These are phyloP conservation scores for Apophysomyces ossiformis DNA, from an alignment of 371 early-diverging fungal genomes.

Conservation along the genomic window DNA sequence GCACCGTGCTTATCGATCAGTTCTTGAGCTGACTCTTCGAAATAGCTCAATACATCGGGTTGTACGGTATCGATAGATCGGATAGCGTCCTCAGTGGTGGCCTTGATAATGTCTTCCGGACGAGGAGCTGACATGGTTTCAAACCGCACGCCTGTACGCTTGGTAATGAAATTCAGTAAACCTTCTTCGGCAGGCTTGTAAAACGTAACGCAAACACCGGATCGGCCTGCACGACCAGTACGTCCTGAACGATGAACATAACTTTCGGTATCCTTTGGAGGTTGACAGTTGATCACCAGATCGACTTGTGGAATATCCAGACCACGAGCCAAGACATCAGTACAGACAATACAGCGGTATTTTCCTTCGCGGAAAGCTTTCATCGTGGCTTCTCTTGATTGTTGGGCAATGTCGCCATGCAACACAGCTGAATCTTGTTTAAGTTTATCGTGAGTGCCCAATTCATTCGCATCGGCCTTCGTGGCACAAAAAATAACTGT, in stretches of 20 bases:
- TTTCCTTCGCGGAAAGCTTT: constrained; percentile 89
- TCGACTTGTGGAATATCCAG: constrained; percentile 98
- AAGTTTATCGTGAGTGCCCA: constrained; percentile 80
- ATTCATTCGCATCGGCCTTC: constrained; percentile 89
- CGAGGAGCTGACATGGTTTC: constrained; percentile 85
- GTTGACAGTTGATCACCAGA: constrained; percentile 96
- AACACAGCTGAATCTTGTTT: constrained; percentile 85
- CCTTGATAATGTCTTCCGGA: constrained; percentile 83
- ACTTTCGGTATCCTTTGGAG: constrained; percentile 92
- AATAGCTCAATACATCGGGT: constrained; percentile 75
- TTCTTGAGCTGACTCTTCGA: constrained; percentile 71
- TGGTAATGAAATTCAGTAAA: constrained; percentile 73
- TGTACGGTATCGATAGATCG: constrained; percentile 73
- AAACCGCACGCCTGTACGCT: constrained; percentile 82
- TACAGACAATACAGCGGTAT: constrained; percentile 86
- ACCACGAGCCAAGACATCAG: constrained; percentile 97
- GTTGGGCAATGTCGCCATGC: constrained; percentile 95
- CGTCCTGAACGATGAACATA: constrained; percentile 98
- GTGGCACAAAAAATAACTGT: constrained; percentile 94
- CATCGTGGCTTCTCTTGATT: constrained; percentile 85
- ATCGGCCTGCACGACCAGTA: constrained; percentile 95
- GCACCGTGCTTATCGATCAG: constrained; percentile 71
- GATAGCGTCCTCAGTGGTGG: constrained; percentile 77
- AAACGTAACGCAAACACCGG: constrained; percentile 92
- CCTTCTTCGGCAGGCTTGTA: constrained; percentile 86